Conservation (phyloP, 768 basidiomycete genomes). For the Mycena galopus region DNA sequence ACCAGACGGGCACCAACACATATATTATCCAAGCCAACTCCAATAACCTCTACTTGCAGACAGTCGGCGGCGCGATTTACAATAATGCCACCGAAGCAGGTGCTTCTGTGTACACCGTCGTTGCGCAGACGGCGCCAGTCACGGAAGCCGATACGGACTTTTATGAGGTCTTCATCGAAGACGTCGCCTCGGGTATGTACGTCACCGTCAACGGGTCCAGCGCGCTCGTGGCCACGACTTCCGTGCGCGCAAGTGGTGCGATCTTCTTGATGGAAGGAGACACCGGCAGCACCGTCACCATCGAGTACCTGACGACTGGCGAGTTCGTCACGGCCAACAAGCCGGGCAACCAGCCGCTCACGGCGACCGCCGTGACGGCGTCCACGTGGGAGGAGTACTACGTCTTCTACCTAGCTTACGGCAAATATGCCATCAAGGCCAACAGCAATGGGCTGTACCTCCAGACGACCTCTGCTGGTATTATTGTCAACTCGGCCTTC, state of each 20-base stretch:
- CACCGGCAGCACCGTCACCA: neutral
- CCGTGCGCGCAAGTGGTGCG: constrained; percentile 1
- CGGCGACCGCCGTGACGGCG: neutral
- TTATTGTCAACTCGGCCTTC: constrained; percentile 3
- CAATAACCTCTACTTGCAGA: neutral
- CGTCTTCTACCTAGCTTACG: neutral
- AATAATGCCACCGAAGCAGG: neutral
- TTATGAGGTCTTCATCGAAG: constrained; percentile 1
- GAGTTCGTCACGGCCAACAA: neutral
- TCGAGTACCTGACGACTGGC: constrained; percentile 1
- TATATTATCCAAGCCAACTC: neutral
- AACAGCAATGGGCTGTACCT: constrained; percentile 3
- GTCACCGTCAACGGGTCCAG: neutral
- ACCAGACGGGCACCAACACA: neutral
- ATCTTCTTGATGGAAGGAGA: neutral
- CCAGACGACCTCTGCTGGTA: constrained; percentile 3
- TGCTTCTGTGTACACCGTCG: neutral
- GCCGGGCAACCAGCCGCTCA: constrained; percentile 1
- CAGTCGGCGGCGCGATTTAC: neutral
- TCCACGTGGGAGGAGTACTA: neutral
- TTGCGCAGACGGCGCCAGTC: neutral
- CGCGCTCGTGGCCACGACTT: constrained; percentile 3
- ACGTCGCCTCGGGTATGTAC: constrained; percentile 1
- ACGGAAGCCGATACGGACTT: neutral
- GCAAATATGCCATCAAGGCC: neutral